Evolutionary conservation across 495 filamentous ascomycete species (phyloP).

Genomic region (Xylaria telfairii): DNA sequence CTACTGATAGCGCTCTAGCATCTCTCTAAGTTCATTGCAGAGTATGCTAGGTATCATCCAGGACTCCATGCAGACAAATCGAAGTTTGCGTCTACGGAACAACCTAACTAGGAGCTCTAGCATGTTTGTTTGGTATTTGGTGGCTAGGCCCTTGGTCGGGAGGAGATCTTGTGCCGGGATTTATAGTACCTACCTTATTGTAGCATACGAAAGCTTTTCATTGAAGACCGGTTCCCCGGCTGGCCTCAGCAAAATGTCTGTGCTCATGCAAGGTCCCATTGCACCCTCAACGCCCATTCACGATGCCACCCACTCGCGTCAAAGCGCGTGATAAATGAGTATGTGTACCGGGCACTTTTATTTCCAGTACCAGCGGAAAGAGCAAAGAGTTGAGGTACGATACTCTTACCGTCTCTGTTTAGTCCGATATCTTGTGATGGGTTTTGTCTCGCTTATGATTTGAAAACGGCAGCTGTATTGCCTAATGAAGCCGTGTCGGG

Average conservation of each 20-base stretch:
- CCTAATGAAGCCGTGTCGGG: constrained; percentile 4
- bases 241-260: neutral
- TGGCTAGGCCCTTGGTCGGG: neutral
- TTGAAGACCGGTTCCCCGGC: neutral
- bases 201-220: neutral
- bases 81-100: neutral
- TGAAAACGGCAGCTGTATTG: neutral
- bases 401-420: neutral
- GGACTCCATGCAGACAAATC: neutral
- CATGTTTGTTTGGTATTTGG: neutral
- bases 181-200: neutral
- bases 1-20: neutral
- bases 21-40: neutral
- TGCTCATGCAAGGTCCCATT: constrained; percentile 12
- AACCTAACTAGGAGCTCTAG: neutral
- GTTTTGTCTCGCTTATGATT: neutral
- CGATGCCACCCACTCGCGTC: neutral
- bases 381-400: neutral
- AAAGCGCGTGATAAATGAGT: neutral
- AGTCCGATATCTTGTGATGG: neutral
- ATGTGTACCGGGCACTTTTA: neutral
- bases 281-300: neutral
- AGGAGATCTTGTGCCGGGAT: neutral
- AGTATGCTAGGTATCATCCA: neutral
- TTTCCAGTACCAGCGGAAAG: neutral